Percentiles rank a stretch among this genome's conserved stretches.
Conservation (phyloP, 306 rosid species). For the Cucumis melo region DNA sequence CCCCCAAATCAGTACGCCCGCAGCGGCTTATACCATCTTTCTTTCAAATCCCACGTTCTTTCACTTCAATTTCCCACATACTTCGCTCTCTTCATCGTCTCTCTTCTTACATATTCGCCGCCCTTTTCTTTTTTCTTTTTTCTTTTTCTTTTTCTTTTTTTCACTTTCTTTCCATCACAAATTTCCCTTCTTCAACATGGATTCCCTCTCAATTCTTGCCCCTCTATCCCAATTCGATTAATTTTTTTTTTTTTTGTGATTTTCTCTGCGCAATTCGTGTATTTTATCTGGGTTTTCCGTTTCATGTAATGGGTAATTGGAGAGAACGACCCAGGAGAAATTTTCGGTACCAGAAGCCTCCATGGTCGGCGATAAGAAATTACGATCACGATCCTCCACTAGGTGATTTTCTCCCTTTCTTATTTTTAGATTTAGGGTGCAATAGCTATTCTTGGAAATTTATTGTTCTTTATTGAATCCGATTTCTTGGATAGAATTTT, state of each 20-base stretch:
- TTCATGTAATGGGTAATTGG: slow-evolving; percentile 64
- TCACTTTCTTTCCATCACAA: neutral
- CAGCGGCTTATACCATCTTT: neutral
- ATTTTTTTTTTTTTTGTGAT: neutral
- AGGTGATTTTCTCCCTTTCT: slow-evolving; percentile 18
- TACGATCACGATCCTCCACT: slow-evolving; percentile 36
- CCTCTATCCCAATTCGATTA: neutral
- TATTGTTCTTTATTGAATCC: neutral
- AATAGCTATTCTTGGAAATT: neutral
- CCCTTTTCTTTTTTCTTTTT: neutral
- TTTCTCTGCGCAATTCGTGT: neutral
- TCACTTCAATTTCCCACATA: neutral
- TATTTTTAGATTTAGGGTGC: neutral
- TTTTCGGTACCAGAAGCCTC: slow-evolving; percentile 35
- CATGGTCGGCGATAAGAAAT: slow-evolving; percentile 14
- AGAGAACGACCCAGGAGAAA: slow-evolving; percentile 36
- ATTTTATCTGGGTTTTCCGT: neutral
- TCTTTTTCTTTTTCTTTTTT: neutral
- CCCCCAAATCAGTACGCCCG: neutral
- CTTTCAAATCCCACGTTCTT: neutral
- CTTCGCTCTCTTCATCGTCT: neutral
- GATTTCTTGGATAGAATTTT: neutral
- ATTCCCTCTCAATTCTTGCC: neutral
- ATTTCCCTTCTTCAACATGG: neutral
- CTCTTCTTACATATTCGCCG: neutral